Percentiles rank a stretch among this genome's conserved stretches.
These are phyloP conservation scores for Schizosaccharomyces pombe DNA, from an alignment of 805 yeast genomes.

Conservation along the genomic window DNA sequence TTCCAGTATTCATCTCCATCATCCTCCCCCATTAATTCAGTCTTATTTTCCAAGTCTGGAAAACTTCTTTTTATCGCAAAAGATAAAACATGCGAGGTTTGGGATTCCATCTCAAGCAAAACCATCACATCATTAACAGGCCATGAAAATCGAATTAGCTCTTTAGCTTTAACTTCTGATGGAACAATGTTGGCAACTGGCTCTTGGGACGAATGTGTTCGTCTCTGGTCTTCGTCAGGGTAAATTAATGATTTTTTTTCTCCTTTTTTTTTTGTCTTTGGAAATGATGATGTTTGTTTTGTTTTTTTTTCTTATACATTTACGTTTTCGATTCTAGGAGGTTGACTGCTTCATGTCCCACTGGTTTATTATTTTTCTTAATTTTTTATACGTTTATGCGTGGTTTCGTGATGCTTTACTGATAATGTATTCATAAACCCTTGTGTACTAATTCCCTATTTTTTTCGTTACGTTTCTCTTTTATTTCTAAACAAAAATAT, in stretches of 20 bases:
- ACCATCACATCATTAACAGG: conserved; percentile 33
- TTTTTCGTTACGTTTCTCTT: no score
- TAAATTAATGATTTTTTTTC: not conserved
- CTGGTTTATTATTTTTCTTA: no score
- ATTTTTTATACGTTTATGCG: no score
- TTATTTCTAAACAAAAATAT: no score
- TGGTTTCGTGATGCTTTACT: no score
- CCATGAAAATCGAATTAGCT: conserved; percentile 37
- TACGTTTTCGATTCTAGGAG: no score
- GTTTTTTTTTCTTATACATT: no score
- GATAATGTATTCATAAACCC: no score
- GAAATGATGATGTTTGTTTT: no score
- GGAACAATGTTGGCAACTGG: conserved; percentile 59
- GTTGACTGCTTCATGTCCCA: no score
- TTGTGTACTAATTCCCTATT: no score
- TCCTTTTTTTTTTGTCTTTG: not conserved
- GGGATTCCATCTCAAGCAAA: not conserved
- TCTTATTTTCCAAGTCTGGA: conserved; percentile 55
- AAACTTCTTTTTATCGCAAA: conserved; percentile 52
- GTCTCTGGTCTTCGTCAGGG: conserved; percentile 13
- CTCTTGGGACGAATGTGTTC: conserved; percentile 48
- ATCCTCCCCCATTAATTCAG: conserved; percentile 28
- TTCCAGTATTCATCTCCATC: conserved; percentile 19
- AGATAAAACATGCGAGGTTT: conserved; percentile 33
- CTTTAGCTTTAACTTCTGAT: conserved; percentile 43